A percentile compares a stretch with the other conserved stretches of the same genome.
These are phyloP conservation scores for Triglochin maritima DNA, from an alignment of 106 monocot genomes.

Conservation along the genomic window DNA sequence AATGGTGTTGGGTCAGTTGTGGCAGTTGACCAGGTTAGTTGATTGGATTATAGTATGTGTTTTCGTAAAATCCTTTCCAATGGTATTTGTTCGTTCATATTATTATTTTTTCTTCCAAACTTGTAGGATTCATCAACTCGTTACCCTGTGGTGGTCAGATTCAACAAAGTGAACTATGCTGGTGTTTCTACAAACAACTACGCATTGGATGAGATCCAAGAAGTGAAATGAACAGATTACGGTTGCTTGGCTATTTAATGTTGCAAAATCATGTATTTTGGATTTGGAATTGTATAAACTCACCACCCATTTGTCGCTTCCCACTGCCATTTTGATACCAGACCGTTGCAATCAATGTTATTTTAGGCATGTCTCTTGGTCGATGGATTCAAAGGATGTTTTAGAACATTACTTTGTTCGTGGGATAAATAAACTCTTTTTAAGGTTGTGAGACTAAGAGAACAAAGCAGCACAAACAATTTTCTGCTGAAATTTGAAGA, in stretches of 20 bases:
- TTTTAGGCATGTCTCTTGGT: too few species aligned
- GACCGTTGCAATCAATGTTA: too few species aligned
- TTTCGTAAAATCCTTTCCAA: not conserved
- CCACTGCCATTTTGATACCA: too few species aligned
- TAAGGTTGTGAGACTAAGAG: too few species aligned
- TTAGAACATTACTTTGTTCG: too few species aligned
- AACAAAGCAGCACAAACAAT: too few species aligned
- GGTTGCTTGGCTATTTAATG: not conserved
- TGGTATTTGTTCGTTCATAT: not conserved
- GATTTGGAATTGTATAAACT: too few species aligned
- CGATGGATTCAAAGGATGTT: too few species aligned
- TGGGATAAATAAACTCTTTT: too few species aligned
- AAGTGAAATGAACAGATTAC: conserved; percentile 14
- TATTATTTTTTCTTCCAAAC: not conserved
- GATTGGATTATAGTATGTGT: not conserved
- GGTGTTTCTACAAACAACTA: conserved; percentile 39
- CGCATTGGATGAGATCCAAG: conserved; percentile 31
- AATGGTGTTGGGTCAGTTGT: conserved; percentile 37
- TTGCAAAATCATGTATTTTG: too few species aligned
- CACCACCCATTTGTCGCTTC: too few species aligned
- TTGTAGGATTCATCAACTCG: conserved; percentile 28
- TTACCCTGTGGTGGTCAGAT: conserved; percentile 41
- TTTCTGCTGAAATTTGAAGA: too few species aligned
- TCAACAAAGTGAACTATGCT: conserved; percentile 36
- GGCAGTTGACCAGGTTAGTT: conserved; percentile 31